Base-by-base conservation (phyloP, 2,329 filamentous ascomycete genomes). In the Aspergillus persii region DNA sequence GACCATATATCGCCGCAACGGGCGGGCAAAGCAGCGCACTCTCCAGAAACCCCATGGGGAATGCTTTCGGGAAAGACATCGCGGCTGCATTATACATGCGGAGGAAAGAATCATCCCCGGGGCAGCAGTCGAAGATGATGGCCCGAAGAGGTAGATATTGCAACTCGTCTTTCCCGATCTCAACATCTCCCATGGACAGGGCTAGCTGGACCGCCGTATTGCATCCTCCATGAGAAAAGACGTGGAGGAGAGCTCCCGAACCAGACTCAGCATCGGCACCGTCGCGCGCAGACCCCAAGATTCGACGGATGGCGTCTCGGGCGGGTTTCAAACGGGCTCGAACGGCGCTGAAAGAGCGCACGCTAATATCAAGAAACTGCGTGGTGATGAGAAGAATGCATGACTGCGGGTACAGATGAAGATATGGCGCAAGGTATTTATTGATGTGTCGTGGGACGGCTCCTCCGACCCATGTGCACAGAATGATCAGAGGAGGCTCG, bases 381-480 rank as follows among this genome's bases (percentile, higher is more conserved):
- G 62, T 65, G 18, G 63, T 68, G 44, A 71, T 58, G 23, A 71
- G 50, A 29, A 70, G 63, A 30, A 70, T 60, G 12, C 57, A 58
- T 6, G 68, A 59, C 12, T 50, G 12, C 8, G 68, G 67, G 39
- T 68, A 68, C 2, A 66, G 27, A 7, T 56, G 39, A 3, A 50
- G 66, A 44, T 71, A 68, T 23, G 61, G 60, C 5, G 56, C 36
- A 12, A 67, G 39, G 58, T 69, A 70, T 59, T 70, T 69, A 54
- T 63, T 61, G 61, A 70, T 71, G 12, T 67, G 63, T 29, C 63
- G 64, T 15, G 68, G 67, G 2, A 63, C 70, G 30, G 69, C 66
- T n/a, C 67, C 69, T 30, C 68, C 68, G 1, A 68, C 58, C 68
- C 67, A 69, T 27, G 66, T 68, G 46, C 68, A 70, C 12, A 71